phyloP scores from a whole-genome alignment of 805 yeast species.

The Trichomonascus vanleenenianus region DNA sequence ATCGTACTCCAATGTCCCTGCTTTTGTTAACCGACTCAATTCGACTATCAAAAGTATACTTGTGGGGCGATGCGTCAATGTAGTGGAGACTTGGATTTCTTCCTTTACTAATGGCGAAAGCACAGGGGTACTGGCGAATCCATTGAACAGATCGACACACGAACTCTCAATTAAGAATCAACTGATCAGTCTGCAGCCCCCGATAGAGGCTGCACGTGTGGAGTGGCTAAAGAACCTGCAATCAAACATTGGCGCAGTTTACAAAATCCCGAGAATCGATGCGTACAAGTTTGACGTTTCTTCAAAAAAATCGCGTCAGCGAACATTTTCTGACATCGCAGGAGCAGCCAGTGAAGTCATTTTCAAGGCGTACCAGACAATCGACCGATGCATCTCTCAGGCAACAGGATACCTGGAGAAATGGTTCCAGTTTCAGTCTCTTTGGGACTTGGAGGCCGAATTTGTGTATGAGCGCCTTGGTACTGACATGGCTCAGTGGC shows the following conservation, averaged over 20 bases:
- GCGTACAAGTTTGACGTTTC: constrained; percentile 12
- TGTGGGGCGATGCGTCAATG: constrained; percentile 21
- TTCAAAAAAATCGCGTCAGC: background rate
- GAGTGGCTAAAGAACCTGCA: constrained; percentile 16
- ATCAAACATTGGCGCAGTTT: constrained; percentile 13
- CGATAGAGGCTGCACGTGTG: constrained; percentile 19
- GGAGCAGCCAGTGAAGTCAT: constrained; percentile 14
- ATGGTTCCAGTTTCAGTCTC: constrained; percentile 50
- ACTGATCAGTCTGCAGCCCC: constrained; percentile 23
- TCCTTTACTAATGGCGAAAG: constrained; percentile 7
- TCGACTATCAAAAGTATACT: constrained; percentile 25
- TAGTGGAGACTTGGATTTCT: constrained; percentile 21
- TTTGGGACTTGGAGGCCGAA: constrained; percentile 50
- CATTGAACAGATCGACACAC: constrained; percentile 13
- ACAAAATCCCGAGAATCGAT: constrained; percentile 11
- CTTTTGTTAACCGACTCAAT: constrained; percentile 32
- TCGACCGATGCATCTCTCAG: constrained; percentile 29
- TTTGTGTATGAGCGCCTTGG: constrained; percentile 33
- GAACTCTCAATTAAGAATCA: constrained; percentile 24
- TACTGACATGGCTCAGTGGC: constrained; percentile 40
- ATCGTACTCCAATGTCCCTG: constrained; percentile 30
- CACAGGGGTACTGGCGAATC: constrained; percentile 2
- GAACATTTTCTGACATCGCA: constrained; percentile 10
- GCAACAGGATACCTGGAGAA: constrained; percentile 34
- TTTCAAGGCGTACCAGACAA: constrained; percentile 18